These are phyloP conservation scores for Helichrysum umbraculigerum DNA, from an alignment of 129 eudicot genomes.

Conservation along the genomic window DNA sequence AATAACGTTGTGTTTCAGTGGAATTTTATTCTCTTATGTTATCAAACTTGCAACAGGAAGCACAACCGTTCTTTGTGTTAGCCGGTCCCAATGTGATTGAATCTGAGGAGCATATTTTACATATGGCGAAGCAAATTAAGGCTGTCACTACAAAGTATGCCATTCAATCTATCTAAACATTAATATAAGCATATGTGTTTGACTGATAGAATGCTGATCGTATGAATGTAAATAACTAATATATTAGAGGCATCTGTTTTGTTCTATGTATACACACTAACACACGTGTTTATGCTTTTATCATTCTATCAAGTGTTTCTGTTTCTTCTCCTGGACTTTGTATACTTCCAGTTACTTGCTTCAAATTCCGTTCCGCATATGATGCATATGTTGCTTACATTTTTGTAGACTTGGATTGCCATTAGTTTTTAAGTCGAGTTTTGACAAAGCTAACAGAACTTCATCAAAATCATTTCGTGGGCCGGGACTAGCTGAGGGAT, in stretches of 20 bases:
- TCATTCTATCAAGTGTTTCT: neutral
- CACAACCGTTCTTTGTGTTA: too few species aligned
- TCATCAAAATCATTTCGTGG: slow-evolving; percentile 97
- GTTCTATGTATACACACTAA: neutral
- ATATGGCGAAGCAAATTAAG: slow-evolving; percentile 86
- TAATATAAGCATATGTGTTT: slow-evolving; percentile 13
- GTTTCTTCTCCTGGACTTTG: neutral
- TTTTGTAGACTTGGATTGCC: slow-evolving; percentile 69
- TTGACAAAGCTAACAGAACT: slow-evolving; percentile 97
- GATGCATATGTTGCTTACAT: slow-evolving; percentile 25
- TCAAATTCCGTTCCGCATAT: slow-evolving; percentile 14
- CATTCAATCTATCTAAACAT: neutral
- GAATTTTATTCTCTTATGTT: slow-evolving; percentile 6
- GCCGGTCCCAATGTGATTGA: slow-evolving; percentile 99
- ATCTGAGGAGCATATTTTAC: slow-evolving; percentile 85
- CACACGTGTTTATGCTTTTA: neutral
- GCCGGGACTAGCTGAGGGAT: slow-evolving; percentile 87
- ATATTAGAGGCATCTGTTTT: neutral
- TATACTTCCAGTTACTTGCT: neutral
- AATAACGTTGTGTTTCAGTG: neutral
- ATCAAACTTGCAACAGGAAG: slow-evolving; percentile 41
- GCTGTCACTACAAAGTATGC: slow-evolving; percentile 67
- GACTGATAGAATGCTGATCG: neutral
- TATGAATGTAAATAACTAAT: neutral
- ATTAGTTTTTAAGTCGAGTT: slow-evolving; percentile 85